A percentile compares a stretch with the other conserved stretches of the same genome.
phyloP scores from a whole-genome alignment of 441 rosid species.

The Manihot esculenta region DNA sequence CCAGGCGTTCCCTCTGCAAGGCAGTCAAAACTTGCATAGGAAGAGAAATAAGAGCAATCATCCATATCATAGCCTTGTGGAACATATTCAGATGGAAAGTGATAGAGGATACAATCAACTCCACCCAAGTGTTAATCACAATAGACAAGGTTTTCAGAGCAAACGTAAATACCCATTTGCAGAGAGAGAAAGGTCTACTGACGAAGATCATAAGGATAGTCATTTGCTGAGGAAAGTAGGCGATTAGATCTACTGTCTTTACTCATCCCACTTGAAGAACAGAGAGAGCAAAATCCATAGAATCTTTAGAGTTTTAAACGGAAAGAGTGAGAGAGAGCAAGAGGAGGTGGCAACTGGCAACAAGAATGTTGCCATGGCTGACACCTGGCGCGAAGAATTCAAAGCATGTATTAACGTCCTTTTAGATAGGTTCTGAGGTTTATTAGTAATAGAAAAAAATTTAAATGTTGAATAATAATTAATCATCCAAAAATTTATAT shows the following conservation, averaged over 20 bases:
- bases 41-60: slow-evolving; percentile 47
- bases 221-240: slow-evolving; percentile 32
- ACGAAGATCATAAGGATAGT: slow-evolving; percentile 27
- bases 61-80: slow-evolving; percentile 45
- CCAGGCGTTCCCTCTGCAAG: slow-evolving; percentile 67
- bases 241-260: slow-evolving; percentile 31
- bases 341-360: slow-evolving; percentile 27
- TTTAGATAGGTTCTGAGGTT: too few species aligned
- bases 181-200: slow-evolving; percentile 43
- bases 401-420: background rate
- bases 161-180: slow-evolving; percentile 38
- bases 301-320: too few species aligned
- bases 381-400: slow-evolving; percentile 32
- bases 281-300: background rate
- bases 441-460: too few species aligned
- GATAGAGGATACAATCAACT: slow-evolving; percentile 47
- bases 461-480: too few species aligned
- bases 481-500: too few species aligned
- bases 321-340: background rate
- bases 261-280: slow-evolving; percentile 16
- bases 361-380: slow-evolving; percentile 25
- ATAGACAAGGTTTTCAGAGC: slow-evolving; percentile 42
- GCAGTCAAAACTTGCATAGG: slow-evolving; percentile 59
- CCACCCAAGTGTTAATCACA: slow-evolving; percentile 48
- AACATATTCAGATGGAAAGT: slow-evolving; percentile 47